Percentiles rank a stretch among this genome's conserved stretches.
These are phyloP conservation scores for Pyrenochaeta sp. DNA, from an alignment of 2,329 filamentous ascomycete genomes.

Conservation along the genomic window DNA sequence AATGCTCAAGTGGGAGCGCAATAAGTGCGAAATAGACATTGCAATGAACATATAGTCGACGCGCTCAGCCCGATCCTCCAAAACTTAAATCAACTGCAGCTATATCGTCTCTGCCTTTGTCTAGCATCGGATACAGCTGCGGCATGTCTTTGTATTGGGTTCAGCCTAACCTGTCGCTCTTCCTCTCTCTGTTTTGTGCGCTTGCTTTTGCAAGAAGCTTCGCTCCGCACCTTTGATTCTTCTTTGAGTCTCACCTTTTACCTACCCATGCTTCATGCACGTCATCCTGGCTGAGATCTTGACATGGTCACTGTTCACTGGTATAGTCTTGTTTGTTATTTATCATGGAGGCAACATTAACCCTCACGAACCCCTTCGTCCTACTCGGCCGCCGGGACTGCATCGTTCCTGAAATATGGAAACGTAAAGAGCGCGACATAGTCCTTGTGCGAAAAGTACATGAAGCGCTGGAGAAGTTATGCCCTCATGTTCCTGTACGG, in stretches of 20 bases:
- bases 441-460: background rate
- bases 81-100: background rate
- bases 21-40: slow-evolving; percentile 8
- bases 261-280: too few relatives aligned
- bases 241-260: too few relatives aligned
- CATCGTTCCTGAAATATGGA: background rate
- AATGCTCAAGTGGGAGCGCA: slow-evolving; percentile 1
- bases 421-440: background rate
- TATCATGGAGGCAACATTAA: slow-evolving; percentile 1
- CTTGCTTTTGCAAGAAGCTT: too few relatives aligned
- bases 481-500: background rate
- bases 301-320: too few relatives aligned
- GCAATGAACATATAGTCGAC: slow-evolving; percentile 4
- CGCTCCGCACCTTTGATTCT: too few relatives aligned
- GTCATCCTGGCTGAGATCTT: too few relatives aligned
- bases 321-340: background rate
- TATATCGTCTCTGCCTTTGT: background rate
- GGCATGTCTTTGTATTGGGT: too few relatives aligned
- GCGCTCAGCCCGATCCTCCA: background rate
- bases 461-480: background rate
- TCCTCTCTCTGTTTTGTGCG: too few relatives aligned
- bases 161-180: too few relatives aligned
- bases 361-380: slow-evolving; percentile 14
- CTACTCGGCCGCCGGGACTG: slow-evolving; percentile 10
- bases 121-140: too few relatives aligned